Percentiles rank a stretch among this genome's conserved stretches.
Evolutionary conservation across 192 early-diverging fungal species (phyloP).

Genomic region (Rhizoclosmatium globosum): DNA sequence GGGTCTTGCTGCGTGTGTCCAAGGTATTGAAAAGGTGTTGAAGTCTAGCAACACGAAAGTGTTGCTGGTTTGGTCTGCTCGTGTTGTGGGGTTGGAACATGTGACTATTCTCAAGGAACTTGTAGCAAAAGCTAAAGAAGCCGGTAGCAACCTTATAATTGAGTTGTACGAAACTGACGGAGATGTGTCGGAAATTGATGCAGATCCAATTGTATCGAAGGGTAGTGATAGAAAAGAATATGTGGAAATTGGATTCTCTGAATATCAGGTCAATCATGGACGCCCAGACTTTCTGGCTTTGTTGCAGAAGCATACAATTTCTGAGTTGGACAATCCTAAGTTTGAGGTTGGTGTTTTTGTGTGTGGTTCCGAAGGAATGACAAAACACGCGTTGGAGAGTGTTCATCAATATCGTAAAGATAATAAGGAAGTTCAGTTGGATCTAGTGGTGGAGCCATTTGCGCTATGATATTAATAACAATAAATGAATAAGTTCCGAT

Average conservation of each 20-base stretch:
- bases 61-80: neutral
- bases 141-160: neutral
- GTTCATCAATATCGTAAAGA: neutral
- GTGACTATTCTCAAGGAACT: neutral
- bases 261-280: neutral
- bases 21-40: slow-evolving; percentile 4
- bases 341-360: slow-evolving; percentile 25
- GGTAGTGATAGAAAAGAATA: no score
- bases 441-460: slow-evolving; percentile 11
- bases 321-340: neutral
- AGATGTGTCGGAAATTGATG: neutral
- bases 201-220: no score
- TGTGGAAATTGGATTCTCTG: neutral
- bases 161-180: neutral
- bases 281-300: slow-evolving; percentile 1
- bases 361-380: slow-evolving; percentile 14
- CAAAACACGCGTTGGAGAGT: slow-evolving; percentile 5
- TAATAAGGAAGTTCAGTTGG: neutral
- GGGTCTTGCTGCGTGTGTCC: slow-evolving; percentile 14
- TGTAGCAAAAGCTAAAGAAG: no score
- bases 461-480: neutral
- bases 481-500: no score
- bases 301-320: neutral
- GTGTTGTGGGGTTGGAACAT: neutral
- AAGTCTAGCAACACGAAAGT: slow-evolving; percentile 9